A percentile compares a stretch with the other conserved stretches of the same genome.
These are phyloP conservation scores for Diplodia intermedia DNA, from an alignment of 2,329 filamentous ascomycete species.

Conservation along the genomic window DNA sequence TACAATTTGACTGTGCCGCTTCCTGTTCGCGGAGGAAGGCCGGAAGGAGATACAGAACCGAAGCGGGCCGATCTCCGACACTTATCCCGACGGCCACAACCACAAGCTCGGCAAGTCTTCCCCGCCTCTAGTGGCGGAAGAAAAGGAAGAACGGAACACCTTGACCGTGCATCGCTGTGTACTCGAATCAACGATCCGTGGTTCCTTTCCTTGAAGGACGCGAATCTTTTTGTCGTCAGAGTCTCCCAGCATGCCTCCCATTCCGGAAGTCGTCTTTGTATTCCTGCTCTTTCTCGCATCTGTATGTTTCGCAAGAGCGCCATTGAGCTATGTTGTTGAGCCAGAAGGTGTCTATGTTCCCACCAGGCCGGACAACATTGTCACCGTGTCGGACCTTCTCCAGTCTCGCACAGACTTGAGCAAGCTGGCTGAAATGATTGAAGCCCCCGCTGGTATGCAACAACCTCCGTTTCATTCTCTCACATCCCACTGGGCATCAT, in stretches of 20 bases:
- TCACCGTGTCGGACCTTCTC: background rate
- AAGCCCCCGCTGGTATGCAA: background rate
- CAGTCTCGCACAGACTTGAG: conserved; percentile 3
- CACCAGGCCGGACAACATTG: background rate
- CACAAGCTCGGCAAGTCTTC: background rate
- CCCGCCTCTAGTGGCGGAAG: background rate
- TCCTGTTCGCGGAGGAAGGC: background rate
- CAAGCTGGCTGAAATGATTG: background rate
- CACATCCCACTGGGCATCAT: no score
- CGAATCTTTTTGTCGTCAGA: background rate
- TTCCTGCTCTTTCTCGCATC: background rate
- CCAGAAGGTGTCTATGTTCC: background rate
- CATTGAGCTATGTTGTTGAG: conserved; percentile 4
- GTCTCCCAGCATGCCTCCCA: background rate
- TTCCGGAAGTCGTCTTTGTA: background rate
- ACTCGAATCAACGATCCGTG: background rate
- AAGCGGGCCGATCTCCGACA: background rate
- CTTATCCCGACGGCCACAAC: background rate
- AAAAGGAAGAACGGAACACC: background rate
- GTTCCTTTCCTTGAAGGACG: background rate
- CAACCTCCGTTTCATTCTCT: background rate
- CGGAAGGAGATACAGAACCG: background rate
- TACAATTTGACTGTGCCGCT: background rate
- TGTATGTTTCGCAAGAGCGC: background rate
- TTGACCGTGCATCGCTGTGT: background rate